These are phyloP conservation scores for Fusarium sp. DNA, from an alignment of 2,329 filamentous ascomycete species.

Conservation along the genomic window DNA sequence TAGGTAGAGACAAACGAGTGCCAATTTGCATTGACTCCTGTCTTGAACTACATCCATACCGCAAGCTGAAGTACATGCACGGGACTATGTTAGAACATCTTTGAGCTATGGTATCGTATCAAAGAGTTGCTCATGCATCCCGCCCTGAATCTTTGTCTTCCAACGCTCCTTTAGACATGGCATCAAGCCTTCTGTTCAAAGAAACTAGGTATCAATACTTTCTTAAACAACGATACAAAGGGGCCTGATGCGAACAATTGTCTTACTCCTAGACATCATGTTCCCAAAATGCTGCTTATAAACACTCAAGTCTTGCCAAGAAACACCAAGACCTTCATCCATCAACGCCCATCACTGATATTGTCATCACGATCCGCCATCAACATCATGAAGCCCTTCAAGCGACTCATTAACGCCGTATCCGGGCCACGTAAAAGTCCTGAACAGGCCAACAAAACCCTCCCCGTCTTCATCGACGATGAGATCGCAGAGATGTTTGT, in stretches of 20 bases:
- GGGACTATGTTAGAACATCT: neutral
- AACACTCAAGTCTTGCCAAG: neutral
- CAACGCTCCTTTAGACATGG: neutral
- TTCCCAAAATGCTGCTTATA: neutral
- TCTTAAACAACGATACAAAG: neutral
- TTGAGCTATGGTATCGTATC: neutral
- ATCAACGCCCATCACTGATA: neutral
- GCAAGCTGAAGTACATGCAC: neutral
- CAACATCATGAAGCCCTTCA: neutral
- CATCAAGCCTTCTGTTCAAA: neutral
- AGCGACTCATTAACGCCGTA: neutral
- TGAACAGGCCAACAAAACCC: neutral
- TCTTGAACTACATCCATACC: neutral
- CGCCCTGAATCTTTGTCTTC: neutral
- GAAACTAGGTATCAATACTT: neutral
- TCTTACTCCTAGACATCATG: neutral
- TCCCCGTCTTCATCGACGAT: neutral
- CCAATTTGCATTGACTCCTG: neutral
- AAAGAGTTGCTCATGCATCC: neutral
- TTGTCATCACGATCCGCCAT: neutral
- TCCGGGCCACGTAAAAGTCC: neutral
- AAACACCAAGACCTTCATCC: neutral
- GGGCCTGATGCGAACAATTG: neutral
- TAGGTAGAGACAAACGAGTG: neutral
- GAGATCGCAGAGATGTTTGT: neutral